phyloP scores from a whole-genome alignment of 495 filamentous ascomycete species.

The Neurospora sp. region DNA sequence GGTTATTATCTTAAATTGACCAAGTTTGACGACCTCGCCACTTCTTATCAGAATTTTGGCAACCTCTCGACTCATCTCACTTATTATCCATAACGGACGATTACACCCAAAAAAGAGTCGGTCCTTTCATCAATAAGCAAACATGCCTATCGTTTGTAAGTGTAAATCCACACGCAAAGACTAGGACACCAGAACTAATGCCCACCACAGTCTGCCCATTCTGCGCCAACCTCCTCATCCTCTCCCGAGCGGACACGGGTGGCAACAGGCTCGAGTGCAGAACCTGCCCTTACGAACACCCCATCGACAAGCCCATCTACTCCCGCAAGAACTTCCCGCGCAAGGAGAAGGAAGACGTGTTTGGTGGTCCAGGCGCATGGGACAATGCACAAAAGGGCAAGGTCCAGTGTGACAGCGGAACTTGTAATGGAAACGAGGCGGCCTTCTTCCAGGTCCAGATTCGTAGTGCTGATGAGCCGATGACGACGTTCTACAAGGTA shows the following conservation, averaged over 20 bases:
- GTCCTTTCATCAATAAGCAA: slow-evolving; percentile 3
- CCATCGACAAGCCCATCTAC: slow-evolving; percentile 60
- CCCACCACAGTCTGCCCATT: slow-evolving; percentile 70
- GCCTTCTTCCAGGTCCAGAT: slow-evolving; percentile 97
- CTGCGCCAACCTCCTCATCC: slow-evolving; percentile 81
- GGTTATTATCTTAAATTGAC: neutral
- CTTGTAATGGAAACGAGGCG: slow-evolving; percentile 68
- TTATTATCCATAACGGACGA: neutral
- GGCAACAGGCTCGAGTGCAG: slow-evolving; percentile 75
- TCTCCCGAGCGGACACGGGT: slow-evolving; percentile 35
- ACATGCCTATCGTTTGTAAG: slow-evolving; percentile 61
- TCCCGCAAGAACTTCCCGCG: slow-evolving; percentile 66
- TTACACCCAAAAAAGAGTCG: neutral
- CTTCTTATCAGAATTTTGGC: neutral
- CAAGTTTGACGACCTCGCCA: neutral
- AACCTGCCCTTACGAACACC: slow-evolving; percentile 82
- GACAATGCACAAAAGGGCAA: slow-evolving; percentile 72
- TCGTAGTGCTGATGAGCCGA: slow-evolving; percentile 94
- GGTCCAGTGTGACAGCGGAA: slow-evolving; percentile 67
- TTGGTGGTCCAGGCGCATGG: slow-evolving; percentile 79
- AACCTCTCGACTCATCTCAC: neutral
- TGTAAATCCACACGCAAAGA: neutral
- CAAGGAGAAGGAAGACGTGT: slow-evolving; percentile 83
- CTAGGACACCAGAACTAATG: slow-evolving; percentile 2
- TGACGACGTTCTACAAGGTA: slow-evolving; percentile 93